Percentiles rank a stretch among this genome's conserved stretches.
Conservation (phyloP, 306 rosid species). For the Cucumis sativus region Cucumber_9930_V3 NC_026659.2:23465001-23465500, state of each 20-base stretch:
- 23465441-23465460: no score
- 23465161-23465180: background rate
- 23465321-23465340: background rate
- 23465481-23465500: no score
- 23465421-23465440: no score
- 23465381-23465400: no score
- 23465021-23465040: conserved; percentile 43
- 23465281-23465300: background rate
- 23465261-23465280: background rate
- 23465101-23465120: background rate
- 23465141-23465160: background rate
- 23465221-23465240: background rate
- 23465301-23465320: background rate
- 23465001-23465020: conserved; percentile 81
- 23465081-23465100: background rate
- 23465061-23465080: background rate
- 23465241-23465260: background rate
- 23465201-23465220: background rate
- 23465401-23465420: no score
- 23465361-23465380: background rate
- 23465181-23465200: background rate
- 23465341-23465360: background rate
- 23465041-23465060: conserved; percentile 34
- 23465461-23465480: no score
- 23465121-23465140: no score